A percentile compares a stretch with the other conserved stretches of the same genome.
These are phyloP conservation scores for Cystobasidium sp. DNA, from an alignment of 1,284 basidiomycete genomes.

Conservation along the genomic window DNA sequence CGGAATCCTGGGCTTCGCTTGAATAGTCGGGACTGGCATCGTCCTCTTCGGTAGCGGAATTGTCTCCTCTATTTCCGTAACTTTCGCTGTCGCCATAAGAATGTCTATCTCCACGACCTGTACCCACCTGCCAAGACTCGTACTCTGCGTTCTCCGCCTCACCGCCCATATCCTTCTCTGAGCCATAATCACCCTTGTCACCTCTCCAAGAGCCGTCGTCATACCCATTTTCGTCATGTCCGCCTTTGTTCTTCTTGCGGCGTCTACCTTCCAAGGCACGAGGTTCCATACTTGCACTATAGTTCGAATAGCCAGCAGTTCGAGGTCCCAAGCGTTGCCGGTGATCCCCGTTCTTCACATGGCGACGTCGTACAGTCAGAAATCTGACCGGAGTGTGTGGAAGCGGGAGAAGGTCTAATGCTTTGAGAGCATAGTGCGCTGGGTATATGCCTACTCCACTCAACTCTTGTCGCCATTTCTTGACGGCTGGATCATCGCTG, in stretches of 20 bases:
- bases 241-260: constrained; percentile 11
- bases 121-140: not conserved
- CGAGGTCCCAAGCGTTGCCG: no score
- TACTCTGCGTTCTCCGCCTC: not conserved
- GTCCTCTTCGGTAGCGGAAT: not conserved
- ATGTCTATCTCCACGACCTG: constrained; percentile 7
- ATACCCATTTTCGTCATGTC: constrained; percentile 16
- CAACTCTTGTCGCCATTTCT: not conserved
- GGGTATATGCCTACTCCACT: not conserved
- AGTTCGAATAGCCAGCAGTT: no score
- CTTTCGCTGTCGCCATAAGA: not conserved
- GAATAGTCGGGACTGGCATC: not conserved
- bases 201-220: constrained; percentile 38
- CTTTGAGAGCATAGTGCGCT: not conserved
- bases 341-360: no score
- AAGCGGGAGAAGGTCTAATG: not conserved
- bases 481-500: not conserved
- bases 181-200: constrained; percentile 18
- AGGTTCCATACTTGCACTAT: no score
- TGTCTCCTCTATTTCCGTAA: not conserved
- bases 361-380: no score
- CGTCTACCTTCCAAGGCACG: not conserved
- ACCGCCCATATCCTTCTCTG: not conserved
- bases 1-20: not conserved
- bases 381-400: not conserved